Evolutionary conservation across 2,329 filamentous ascomycete genomes (phyloP).

Genomic region (Dactylonectria estremocensis): DNA sequence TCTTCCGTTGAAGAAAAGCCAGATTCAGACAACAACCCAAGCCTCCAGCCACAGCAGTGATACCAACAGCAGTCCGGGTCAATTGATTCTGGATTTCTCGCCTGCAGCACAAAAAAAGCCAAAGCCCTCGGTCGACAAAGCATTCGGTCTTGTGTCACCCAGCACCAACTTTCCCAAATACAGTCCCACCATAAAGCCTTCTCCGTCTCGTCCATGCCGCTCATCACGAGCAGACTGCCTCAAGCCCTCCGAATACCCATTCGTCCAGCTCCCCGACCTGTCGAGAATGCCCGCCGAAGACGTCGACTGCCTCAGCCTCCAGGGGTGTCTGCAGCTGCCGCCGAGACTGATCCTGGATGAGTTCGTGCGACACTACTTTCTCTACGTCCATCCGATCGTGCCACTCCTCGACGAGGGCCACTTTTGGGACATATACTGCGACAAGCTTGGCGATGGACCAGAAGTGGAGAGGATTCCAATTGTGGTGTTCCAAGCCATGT

Average conservation of each 20-base stretch:
- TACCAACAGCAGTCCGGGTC: neutral
- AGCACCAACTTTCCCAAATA: neutral
- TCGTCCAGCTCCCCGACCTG: conserved; percentile 27
- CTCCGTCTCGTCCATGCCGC: neutral
- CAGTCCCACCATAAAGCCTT: neutral
- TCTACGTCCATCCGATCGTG: conserved; percentile 39
- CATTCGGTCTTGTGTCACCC: neutral
- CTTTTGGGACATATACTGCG: conserved; percentile 35
- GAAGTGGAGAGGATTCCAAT: conserved; percentile 22
- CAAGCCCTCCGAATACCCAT: neutral
- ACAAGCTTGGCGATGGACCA: neutral
- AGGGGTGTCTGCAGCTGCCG: conserved; percentile 38
- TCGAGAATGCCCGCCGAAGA: conserved; percentile 60
- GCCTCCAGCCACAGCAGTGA: neutral
- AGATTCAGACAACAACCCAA: neutral
- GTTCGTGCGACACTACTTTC: conserved; percentile 39
- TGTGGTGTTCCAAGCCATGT: conserved; percentile 38
- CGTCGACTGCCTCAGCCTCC: conserved; percentile 61
- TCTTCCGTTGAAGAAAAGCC: neutral
- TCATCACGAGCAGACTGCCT: neutral
- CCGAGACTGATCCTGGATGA: conserved; percentile 40
- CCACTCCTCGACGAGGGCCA: conserved; percentile 39
- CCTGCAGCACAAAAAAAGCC: neutral
- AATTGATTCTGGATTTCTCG: neutral
- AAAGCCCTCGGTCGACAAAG: neutral